Evolutionary conservation across 371 early-diverging fungal genomes (phyloP), one percentile per base, ranked within the genome.

Genomic region (Lichtheimia ornata): DNA sequence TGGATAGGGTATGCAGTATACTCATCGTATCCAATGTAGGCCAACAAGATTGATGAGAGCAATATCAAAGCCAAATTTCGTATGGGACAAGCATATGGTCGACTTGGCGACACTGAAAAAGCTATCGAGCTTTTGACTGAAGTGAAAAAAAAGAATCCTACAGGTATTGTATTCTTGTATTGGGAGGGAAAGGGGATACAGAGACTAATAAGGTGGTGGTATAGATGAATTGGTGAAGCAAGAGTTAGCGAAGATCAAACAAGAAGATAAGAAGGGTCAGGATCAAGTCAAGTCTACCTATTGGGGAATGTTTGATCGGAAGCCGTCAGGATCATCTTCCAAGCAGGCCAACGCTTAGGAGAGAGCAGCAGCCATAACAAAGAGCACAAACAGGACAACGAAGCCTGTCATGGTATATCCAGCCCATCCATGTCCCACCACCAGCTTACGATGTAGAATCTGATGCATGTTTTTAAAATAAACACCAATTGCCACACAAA

Each of bases 61-160:
- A 79, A 79, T 49, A 25, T 58, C 24, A 79, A 79, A 44, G 64
- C 74, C 24, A 72, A 71, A 43, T 79, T 79, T 42, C 65, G 79
- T 24, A 61, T 73, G 63, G 79, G 76, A 0, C 79, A 79, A 55
- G 79, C 73, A 0, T 61, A 79, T 61, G 53, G 65, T 45, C 63
- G 72, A 22, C 41, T 57, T 11, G 72, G 71, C 51, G 58, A 71
- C 30, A 27, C 64, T n/a, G 76, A 73, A 14, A 40, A 68, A 22
- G 79, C 79, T 5, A 64, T 68, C 20, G 41, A 55, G 7, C 58
- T 68, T 2, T 51, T 79, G 5, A 62, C 53, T 5, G 54, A 70
- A 17, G 72, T 68, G 0, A 42, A 66, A 28, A 44, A 42, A n/a
- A 35, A 53, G 24, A 68, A 75, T 27, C 79, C 79, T 3, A 50